Percentiles rank a stretch among this genome's conserved stretches.
Conservation (phyloP, 1,139 yeast species). For the Hyphopichia pseudoburtonii region DNA sequence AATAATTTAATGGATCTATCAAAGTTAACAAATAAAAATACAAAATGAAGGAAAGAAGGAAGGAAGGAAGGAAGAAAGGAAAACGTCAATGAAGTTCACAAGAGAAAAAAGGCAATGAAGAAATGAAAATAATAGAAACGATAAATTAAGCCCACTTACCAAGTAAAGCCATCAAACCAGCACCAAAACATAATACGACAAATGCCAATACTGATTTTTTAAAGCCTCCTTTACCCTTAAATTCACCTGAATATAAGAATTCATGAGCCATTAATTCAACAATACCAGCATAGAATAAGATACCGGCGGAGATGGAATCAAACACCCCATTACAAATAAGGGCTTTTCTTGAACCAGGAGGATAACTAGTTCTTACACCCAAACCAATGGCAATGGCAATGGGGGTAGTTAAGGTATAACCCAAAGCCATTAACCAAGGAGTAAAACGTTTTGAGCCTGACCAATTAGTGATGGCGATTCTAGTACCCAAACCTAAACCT, state of each 20-base stretch:
- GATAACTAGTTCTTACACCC: conserved; percentile 71
- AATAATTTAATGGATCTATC: too few species aligned
- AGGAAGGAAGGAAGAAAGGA: too few species aligned
- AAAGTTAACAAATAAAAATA: too few species aligned
- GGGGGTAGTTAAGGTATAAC: conserved; percentile 77
- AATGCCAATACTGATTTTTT: conserved; percentile 40
- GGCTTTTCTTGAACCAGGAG: conserved; percentile 60
- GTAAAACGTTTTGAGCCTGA: conserved; percentile 45
- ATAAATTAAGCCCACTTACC: conserved; percentile 84
- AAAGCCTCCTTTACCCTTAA: conserved; percentile 50
- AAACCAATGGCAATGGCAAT: conserved; percentile 83
- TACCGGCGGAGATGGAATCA: conserved; percentile 84
- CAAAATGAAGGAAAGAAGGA: too few species aligned
- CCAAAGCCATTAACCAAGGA: conserved; percentile 61
- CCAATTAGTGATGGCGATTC: conserved; percentile 77
- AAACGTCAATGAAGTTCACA: background rate
- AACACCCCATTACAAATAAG: conserved; percentile 74
- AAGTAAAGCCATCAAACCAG: conserved; percentile 80
- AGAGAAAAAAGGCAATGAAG: background rate
- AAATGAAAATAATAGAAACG: background rate
- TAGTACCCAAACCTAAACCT: conserved; percentile 88
- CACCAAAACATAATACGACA: conserved; percentile 59
- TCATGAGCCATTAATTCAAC: conserved; percentile 90
- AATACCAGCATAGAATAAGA: conserved; percentile 78
- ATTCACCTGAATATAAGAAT: conserved; percentile 67